Conservation (phyloP, 129 eudicot species). For the Flaveria robusta region DNA sequence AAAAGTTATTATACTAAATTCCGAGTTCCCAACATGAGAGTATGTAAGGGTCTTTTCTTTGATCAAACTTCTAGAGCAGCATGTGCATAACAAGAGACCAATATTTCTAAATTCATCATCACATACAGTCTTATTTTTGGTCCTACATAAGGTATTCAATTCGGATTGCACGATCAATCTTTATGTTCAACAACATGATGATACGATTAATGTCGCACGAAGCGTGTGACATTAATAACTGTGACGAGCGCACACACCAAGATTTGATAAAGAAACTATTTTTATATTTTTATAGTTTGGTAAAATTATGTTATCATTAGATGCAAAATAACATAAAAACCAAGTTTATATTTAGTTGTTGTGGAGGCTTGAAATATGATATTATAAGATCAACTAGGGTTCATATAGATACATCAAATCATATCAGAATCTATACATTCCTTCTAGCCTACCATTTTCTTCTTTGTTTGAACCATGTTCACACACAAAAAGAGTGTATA, state of each 20-base stretch:
- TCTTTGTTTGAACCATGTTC: slow-evolving; percentile 31
- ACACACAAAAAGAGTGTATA: slow-evolving; percentile 30
- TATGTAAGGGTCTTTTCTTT: no score
- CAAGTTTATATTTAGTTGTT: background rate
- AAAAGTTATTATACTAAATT: no score
- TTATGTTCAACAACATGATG: background rate
- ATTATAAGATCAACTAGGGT: background rate
- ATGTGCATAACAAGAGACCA: background rate
- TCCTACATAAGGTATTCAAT: background rate
- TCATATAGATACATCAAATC: slow-evolving; percentile 15
- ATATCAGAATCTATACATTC: slow-evolving; percentile 21
- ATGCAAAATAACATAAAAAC: background rate
- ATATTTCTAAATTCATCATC: background rate
- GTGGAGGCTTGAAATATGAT: background rate
- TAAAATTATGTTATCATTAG: background rate
- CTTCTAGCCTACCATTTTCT: slow-evolving; percentile 23
- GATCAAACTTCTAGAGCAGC: background rate
- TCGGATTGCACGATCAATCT: background rate
- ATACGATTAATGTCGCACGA: no score
- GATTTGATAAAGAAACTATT: background rate
- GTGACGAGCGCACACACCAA: background rate
- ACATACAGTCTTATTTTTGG: background rate
- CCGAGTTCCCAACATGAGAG: no score
- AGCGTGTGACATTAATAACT: no score
- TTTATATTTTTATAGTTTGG: background rate